Percentiles rank a stretch among this genome's conserved stretches.
phyloP scores from a whole-genome alignment of 495 filamentous ascomycete species.

The Copromyces sp. region DNA sequence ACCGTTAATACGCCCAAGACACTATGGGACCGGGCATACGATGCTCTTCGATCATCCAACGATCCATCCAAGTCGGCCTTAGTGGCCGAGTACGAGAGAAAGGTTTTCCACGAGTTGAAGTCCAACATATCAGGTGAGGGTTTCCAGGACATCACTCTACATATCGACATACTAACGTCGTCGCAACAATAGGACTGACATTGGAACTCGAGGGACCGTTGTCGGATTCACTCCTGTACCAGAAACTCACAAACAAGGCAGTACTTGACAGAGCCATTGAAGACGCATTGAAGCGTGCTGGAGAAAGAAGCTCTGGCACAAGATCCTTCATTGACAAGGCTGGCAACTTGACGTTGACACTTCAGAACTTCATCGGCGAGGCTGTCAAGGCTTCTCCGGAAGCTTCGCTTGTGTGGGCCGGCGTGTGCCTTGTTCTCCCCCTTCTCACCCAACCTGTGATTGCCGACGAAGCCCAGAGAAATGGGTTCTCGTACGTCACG shows the following conservation, averaged over 20 bases:
- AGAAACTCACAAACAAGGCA: neutral
- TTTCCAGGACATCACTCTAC: rapidly evolving
- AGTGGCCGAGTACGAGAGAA: neutral
- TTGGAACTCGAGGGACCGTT: neutral
- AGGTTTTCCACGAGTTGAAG: neutral
- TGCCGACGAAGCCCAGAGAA: constrained; percentile 10
- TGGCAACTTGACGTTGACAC: constrained; percentile 1
- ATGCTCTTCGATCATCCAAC: neutral
- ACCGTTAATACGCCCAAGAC: neutral
- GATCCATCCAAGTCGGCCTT: neutral
- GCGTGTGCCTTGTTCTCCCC: constrained; percentile 16
- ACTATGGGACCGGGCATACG: neutral
- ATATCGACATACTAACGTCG: neutral
- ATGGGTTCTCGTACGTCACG: constrained; percentile 18
- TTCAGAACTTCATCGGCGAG: constrained; percentile 9
- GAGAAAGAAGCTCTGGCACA: neutral
- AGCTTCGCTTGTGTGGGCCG: constrained; percentile 16
- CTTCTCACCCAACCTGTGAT: constrained; percentile 14
- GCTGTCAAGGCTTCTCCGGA: constrained; percentile 14
- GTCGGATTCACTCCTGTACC: neutral
- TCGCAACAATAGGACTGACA: neutral
- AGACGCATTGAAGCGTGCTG: neutral
- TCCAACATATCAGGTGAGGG: neutral
- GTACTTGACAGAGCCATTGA: neutral
- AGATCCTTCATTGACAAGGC: constrained; percentile 4